Conservation (phyloP, 208 protist species). For the Porcisia hertigi region DNA sequence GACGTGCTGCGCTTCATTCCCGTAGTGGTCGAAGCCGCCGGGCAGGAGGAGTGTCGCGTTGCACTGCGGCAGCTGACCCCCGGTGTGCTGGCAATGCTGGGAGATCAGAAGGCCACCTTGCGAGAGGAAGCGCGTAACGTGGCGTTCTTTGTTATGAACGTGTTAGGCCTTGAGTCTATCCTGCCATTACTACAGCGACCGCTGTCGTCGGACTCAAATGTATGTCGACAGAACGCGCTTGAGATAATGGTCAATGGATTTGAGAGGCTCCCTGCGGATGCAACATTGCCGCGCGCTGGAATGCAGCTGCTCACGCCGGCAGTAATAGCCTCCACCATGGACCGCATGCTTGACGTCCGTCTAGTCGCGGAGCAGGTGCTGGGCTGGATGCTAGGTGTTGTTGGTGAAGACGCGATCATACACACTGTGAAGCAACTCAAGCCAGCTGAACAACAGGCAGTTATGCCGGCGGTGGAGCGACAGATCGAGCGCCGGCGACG, state of each 20-base stretch:
- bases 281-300: constrained; percentile 40
- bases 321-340: constrained; percentile 74
- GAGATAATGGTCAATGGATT: constrained; percentile 78
- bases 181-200: constrained; percentile 74
- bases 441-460: constrained; percentile 77
- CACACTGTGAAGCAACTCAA: constrained; percentile 63
- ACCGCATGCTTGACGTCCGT: constrained; percentile 83
- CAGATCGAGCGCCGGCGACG: constrained; percentile 48
- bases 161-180: constrained; percentile 63
- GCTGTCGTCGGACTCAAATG: constrained; percentile 73
- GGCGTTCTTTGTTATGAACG: constrained; percentile 51
- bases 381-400: constrained; percentile 58
- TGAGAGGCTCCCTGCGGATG: constrained; percentile 41
- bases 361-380: constrained; percentile 74
- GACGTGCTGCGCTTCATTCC: constrained; percentile 78
- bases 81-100: constrained; percentile 68
- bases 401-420: constrained; percentile 67
- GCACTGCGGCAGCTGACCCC: constrained; percentile 61
- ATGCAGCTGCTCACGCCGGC: constrained; percentile 57
- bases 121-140: constrained; percentile 78
- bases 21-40: constrained; percentile 54
- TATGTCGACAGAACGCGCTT: constrained; percentile 71
- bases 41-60: constrained; percentile 37
- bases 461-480: constrained; percentile 70
- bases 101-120: constrained; percentile 78